Evolutionary conservation across 495 filamentous ascomycete genomes (phyloP), one percentile per base, ranked within the genome.

Genomic region (Penicillium steckii): DNA sequence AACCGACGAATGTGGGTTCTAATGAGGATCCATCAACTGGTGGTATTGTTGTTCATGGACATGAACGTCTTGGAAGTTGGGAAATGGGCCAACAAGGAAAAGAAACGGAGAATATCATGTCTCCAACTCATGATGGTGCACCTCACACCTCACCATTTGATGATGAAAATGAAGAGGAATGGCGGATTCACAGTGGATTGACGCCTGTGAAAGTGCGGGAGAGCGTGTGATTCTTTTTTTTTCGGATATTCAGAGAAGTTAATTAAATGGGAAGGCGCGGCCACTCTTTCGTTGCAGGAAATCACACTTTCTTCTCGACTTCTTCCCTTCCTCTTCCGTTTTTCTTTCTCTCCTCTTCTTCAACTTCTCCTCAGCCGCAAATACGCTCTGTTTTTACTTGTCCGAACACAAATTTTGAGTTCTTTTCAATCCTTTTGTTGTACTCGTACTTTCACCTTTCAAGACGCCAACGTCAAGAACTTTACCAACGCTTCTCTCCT

Each of bases 31-130:
- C 43, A 27, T 15, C 47, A 3, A 50, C 54, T 43, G 67, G 66
- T 9, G 57, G 37, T 4, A 41, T 57, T 15, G 43, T 66, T 27
- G 64, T 57, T 3, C 66, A 65, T 9, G 70, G 72, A 6, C 68
- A 80, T 44, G 77, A 80, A 52, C 64, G 78, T 33, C 56, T 70
- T 3, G 79, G 77, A 10, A 80, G 77, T 53, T 82, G 80, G 80
- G 80, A 83, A 35, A 65, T 81, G 68, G 65, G 55, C 8, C 60
- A 76, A 29, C 66, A 60, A 10, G 60, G 44, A 29, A 59, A 49
- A 15, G 52, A 52, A 42, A 44, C 42, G 4, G 57, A 57, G 3
- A 32, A 54, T 35, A 25, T 37, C 15, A 4, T 43, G 3, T 22
- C 49, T 18, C 38, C 33, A 29, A 56, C 17, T 29, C 40, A 53